A percentile compares a stretch with the other conserved stretches of the same genome.
Conservation (phyloP, 768 basidiomycete genomes). For the Xanthoconium stramineum region DNA sequence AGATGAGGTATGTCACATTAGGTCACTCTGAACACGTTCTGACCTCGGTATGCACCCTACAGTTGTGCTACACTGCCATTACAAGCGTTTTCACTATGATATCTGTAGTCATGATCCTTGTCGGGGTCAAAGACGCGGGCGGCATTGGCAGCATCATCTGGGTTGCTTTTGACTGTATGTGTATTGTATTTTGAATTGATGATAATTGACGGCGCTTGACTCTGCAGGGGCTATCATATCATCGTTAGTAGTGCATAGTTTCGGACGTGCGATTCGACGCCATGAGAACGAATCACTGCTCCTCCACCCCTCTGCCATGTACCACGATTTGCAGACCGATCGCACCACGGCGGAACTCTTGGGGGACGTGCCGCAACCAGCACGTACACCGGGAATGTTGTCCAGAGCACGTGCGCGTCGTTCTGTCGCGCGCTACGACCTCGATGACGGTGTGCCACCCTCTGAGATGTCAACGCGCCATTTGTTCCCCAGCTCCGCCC, state of each 20-base stretch:
- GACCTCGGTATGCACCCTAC: background rate
- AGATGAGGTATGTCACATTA: slow-evolving; percentile 53
- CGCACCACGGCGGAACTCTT: slow-evolving; percentile 6
- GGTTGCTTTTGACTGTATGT: slow-evolving; percentile 55
- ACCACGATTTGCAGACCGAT: slow-evolving; percentile 5
- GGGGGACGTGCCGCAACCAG: slow-evolving; percentile 1
- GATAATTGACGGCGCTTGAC: slow-evolving; percentile 10
- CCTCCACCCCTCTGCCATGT: slow-evolving; percentile 1
- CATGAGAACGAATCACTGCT: slow-evolving; percentile 5
- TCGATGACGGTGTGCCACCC: background rate
- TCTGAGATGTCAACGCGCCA: slow-evolving; percentile 1
- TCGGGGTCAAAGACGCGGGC: slow-evolving; percentile 47
- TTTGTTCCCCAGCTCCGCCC: slow-evolving; percentile 9
- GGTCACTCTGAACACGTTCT: background rate
- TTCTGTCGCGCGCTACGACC: background rate
- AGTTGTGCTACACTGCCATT: slow-evolving; percentile 56
- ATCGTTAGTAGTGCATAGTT: slow-evolving; percentile 1
- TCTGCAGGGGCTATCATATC: slow-evolving; percentile 2
- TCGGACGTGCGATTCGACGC: slow-evolving; percentile 5
- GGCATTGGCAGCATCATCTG: slow-evolving; percentile 47
- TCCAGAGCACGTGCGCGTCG: background rate
- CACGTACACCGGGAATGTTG: background rate
- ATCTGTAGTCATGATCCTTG: slow-evolving; percentile 46
- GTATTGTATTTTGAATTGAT: background rate
- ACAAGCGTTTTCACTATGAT: slow-evolving; percentile 48